These are phyloP conservation scores for Dissophora globulifera DNA, from an alignment of 192 early-diverging fungal genomes.

Conservation along the genomic window DNA sequence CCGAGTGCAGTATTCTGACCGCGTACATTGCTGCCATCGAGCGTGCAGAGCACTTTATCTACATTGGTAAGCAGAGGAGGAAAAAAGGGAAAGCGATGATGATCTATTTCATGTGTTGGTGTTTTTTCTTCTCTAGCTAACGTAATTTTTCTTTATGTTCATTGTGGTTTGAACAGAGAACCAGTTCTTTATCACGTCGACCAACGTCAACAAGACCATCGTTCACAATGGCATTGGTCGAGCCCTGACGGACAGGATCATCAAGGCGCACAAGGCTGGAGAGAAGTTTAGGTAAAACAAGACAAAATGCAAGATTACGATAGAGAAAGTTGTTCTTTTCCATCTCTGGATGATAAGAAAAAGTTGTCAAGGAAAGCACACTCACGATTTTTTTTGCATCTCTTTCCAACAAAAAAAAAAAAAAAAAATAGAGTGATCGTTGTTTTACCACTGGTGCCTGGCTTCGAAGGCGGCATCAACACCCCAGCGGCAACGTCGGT, in stretches of 20 bases:
- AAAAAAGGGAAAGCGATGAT: too few species aligned
- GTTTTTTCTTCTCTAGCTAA: neutral
- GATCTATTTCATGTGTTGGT: neutral
- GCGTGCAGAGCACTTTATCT: conserved; percentile 81
- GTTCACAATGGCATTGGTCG: conserved; percentile 84
- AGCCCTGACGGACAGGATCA: conserved; percentile 77
- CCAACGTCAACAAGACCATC: conserved; percentile 62
- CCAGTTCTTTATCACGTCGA: conserved; percentile 84
- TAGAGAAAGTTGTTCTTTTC: neutral
- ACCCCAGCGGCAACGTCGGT: conserved; percentile 74
- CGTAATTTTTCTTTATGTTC: neutral
- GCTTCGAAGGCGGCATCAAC: conserved; percentile 79
- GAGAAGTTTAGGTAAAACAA: conserved; percentile 53
- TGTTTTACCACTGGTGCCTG: conserved; percentile 82
- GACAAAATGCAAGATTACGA: too few species aligned
- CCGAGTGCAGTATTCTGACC: conserved; percentile 76
- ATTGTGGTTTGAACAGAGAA: conserved; percentile 63
- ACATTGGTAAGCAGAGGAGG: conserved; percentile 69
- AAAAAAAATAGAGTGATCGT: conserved; percentile 74
- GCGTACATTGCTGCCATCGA: conserved; percentile 83
- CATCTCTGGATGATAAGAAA: too few species aligned
- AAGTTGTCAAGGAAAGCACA: conserved; percentile 14
- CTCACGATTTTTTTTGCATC: neutral
- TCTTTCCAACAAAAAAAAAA: too few species aligned
- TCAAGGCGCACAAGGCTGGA: conserved; percentile 67